Percentiles rank a stretch among this genome's conserved stretches.
Conservation (phyloP, 805 yeast genomes). For the Candida arabinofermentans region DNA sequence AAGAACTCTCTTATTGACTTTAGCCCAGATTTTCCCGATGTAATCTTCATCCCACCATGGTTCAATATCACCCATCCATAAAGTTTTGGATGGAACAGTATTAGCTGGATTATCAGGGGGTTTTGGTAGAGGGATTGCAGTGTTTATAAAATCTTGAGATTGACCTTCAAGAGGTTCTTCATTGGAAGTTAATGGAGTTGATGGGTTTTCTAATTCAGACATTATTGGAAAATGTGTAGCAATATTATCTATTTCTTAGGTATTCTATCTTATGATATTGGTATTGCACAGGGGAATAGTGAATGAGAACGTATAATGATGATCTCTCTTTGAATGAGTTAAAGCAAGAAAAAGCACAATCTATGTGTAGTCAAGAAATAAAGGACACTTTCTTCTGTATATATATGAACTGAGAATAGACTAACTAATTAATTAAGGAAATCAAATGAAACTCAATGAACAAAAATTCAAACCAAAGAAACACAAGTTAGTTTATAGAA, state of each 20-base stretch:
- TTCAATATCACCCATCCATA: constrained; percentile 89
- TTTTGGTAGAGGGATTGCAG: constrained; percentile 39
- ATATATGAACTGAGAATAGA: no score
- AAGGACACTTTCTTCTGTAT: no score
- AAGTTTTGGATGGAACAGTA: constrained; percentile 57
- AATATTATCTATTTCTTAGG: neutral
- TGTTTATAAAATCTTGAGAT: constrained; percentile 16
- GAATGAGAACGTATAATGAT: neutral
- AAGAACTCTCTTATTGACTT: constrained; percentile 49
- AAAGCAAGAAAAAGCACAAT: no score
- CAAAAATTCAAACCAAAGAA: constrained; percentile 1
- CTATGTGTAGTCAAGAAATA: no score
- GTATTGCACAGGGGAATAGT: no score
- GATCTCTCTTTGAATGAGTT: neutral
- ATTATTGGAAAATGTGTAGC: no score
- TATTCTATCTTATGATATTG: neutral
- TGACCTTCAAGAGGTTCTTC: constrained; percentile 7
- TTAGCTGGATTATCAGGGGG: constrained; percentile 52
- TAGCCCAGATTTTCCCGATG: constrained; percentile 55
- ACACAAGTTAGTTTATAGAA: neutral
- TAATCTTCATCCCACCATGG: constrained; percentile 72
- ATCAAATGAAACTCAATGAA: constrained; percentile 1
- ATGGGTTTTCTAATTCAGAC: constrained; percentile 13
- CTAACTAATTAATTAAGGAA: neutral
- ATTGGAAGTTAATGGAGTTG: constrained; percentile 4